Evolutionary conservation across 306 rosid species (phyloP).

Genomic region (Leucaena leucocephala): DNA sequence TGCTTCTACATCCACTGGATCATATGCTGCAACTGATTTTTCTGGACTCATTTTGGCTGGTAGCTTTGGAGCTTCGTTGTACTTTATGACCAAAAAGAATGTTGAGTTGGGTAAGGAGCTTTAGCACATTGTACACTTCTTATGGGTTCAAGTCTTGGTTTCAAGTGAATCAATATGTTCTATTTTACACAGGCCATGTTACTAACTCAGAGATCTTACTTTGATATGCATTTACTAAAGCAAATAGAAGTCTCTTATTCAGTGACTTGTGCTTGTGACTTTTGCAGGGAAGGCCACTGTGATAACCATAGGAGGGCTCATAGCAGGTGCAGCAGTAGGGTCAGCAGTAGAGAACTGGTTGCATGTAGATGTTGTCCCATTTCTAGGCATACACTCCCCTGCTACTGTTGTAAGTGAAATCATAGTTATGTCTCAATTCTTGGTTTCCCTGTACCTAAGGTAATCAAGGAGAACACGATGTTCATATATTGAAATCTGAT

Average conservation of each 20-base stretch:
- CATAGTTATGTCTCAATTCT: constrained; percentile 78
- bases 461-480: constrained; percentile 46
- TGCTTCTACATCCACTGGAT: constrained; percentile 54
- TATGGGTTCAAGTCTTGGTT: constrained; percentile 10
- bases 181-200: not conserved
- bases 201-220: not conserved
- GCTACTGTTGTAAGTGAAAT: constrained; percentile 91
- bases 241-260: not conserved
- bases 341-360: constrained; percentile 92
- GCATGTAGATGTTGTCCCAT: constrained; percentile 96
- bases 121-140: constrained; percentile 22
- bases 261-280: constrained; percentile 14
- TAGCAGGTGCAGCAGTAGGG: constrained; percentile 90
- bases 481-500: constrained; percentile 40
- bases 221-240: constrained; percentile 10
- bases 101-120: constrained; percentile 74
- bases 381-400: constrained; percentile 93
- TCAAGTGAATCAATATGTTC: not conserved
- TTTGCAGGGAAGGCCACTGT: constrained; percentile 90
- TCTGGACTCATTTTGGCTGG: constrained; percentile 98
- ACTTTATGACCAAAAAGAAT: constrained; percentile 90
- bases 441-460: constrained; percentile 89
- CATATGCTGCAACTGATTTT: constrained; percentile 80
- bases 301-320: constrained; percentile 91
- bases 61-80: constrained; percentile 98